These are phyloP conservation scores for Cercophora samala DNA, from an alignment of 495 filamentous ascomycete species.

Conservation along the genomic window DNA sequence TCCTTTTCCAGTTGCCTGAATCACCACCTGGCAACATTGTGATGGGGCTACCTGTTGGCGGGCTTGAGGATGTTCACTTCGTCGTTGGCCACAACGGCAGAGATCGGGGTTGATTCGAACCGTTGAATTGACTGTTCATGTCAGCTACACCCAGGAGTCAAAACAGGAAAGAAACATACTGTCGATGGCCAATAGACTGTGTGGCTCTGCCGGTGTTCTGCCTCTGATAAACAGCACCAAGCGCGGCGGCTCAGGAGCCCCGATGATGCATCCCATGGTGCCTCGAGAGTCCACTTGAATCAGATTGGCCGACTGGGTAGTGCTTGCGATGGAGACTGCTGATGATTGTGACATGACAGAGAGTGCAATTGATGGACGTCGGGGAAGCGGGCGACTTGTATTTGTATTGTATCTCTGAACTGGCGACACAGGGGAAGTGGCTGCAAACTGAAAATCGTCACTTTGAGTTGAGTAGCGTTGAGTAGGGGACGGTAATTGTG, in stretches of 20 bases:
- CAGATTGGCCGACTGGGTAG: not conserved
- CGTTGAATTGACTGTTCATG: conserved; percentile 11
- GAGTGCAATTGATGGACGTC: not conserved
- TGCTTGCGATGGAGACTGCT: not conserved
- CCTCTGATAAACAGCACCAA: conserved; percentile 14
- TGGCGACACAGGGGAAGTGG: not conserved
- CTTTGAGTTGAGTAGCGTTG: not conserved
- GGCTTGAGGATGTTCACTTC: not conserved
- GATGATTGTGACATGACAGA: conserved; percentile 6
- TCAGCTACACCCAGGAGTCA: not conserved
- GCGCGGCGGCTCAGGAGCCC: conserved; percentile 12
- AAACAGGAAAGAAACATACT: conserved; percentile 6
- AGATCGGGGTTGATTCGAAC: conserved; percentile 16
- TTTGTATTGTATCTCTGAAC: not conserved
- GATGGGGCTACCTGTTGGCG: not conserved
- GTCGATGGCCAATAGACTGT: conserved; percentile 11
- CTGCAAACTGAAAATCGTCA: not conserved
- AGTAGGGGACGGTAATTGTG: not conserved
- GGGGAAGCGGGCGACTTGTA: not conserved
- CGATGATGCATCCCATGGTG: conserved; percentile 14
- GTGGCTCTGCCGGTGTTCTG: not conserved
- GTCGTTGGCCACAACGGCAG: conserved; percentile 12
- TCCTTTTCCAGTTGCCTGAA: not conserved
- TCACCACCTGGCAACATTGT: not conserved
- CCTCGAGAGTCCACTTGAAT: conserved; percentile 14